Base-by-base conservation (phyloP, 2,329 filamentous ascomycete species). In the Pseudogymnoascus verrucosus region DNA sequence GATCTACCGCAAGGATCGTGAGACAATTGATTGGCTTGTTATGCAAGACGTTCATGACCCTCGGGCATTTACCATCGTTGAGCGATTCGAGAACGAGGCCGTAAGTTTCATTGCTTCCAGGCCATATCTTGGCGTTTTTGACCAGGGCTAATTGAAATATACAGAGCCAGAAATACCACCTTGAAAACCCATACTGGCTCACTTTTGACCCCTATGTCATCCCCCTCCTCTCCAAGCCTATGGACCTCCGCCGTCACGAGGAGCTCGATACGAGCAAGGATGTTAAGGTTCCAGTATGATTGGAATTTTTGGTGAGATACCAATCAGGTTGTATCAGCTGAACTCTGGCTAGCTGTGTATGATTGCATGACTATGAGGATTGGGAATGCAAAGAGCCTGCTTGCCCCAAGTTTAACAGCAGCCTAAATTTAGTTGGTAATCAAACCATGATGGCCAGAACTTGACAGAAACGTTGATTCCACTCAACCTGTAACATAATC, bases 131-230 rank as follows among this genome's bases (percentile, higher is more conserved):
- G n/a, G 28, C 26, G 6, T 11, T 60, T 28, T 60, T 60, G 16
- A 21, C 57, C 14, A 19, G 11, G 10, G 16, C 59, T 39, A 14
- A 39, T 40, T 12, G 14, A 1, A 34, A 34, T 11, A 3, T 62
- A 62, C 68, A 82, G 76, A 81, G 78, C 70, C 84, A 87, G 73
- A 81, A 85, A 67, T 86, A 86, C 70, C 84, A 87, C 71, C 78
- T 87, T 16, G 59, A 61, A 21, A 89, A 89, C 75, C 87, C 87
- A 0, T 89, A 89, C 79, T 89, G 86, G 86, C 82, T 89, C 78
- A 89, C 88, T 0, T 90, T 91, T 69, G 88, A 90, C 73, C 86
- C 87, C 5, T 90, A 90, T 69, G 88, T 91, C 31, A 78, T 85
- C 59, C 89, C 88, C 2, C 72, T 91, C 64, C 76, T 91, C 61